A percentile compares a stretch with the other conserved stretches of the same genome.
phyloP scores from a whole-genome alignment of 148 eudicot species.

The Spergularia marina region DNA sequence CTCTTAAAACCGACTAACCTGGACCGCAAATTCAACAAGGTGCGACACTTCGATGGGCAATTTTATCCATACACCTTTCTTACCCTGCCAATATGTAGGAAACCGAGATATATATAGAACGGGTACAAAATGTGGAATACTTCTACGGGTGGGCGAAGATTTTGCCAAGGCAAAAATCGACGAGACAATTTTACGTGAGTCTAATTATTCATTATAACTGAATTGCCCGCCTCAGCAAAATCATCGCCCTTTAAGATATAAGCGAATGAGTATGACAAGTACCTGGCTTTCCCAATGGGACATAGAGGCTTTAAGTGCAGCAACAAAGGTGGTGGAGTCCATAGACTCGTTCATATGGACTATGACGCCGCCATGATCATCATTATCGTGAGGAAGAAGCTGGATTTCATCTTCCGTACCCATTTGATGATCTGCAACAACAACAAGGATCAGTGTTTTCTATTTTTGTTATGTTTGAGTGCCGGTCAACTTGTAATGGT shows the following conservation, averaged over 20 bases:
- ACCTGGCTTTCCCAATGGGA: constrained; percentile 29
- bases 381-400: constrained; percentile 53
- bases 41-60: constrained; percentile 61
- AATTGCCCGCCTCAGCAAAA: no score
- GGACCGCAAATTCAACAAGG: constrained; percentile 62
- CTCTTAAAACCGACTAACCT: constrained; percentile 30
- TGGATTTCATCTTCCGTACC: constrained; percentile 39
- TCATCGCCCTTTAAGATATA: no score
- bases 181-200: no score
- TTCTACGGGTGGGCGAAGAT: no score
- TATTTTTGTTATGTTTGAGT: no score
- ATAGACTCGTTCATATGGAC: constrained; percentile 63
- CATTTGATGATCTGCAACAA: constrained; percentile 30
- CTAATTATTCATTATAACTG: no score
- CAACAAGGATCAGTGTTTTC: not conserved
- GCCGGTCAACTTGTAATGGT: no score
- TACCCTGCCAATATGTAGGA: constrained; percentile 46
- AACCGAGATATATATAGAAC: no score
- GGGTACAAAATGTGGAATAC: no score
- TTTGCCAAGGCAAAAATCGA: no score
- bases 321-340: constrained; percentile 45
- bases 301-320: constrained; percentile 56
- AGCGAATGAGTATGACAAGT: not conserved
- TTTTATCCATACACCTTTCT: constrained; percentile 80
- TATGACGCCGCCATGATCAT: constrained; percentile 64